Conservation (phyloP, 2,329 filamentous ascomycete genomes). For the Penicillium sp. region DNA sequence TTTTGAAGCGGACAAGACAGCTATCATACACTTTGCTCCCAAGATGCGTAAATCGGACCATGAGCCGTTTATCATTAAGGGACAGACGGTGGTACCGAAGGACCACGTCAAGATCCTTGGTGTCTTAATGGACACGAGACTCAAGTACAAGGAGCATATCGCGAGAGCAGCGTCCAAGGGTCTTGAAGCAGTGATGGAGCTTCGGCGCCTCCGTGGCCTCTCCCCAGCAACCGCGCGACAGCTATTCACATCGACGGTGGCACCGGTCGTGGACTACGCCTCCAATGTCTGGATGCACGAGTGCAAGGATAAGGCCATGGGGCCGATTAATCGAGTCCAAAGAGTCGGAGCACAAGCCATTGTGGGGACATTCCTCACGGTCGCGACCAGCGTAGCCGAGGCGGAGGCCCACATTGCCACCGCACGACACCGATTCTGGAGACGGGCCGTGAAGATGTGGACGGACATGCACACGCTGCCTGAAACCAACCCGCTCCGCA, state of each 20-base stretch:
- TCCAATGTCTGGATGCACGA: conserved; percentile 23
- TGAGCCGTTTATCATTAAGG: conserved; percentile 20
- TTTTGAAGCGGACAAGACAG: conserved; percentile 37
- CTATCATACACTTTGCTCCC: conserved; percentile 35
- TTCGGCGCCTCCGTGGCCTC: conserved; percentile 13
- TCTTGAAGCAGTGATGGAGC: conserved; percentile 21
- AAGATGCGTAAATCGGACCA: conserved; percentile 21
- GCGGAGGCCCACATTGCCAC: no score
- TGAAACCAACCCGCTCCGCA: no score
- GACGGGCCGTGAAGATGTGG: no score
- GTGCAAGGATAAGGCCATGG: no score
- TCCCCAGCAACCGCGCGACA: conserved; percentile 20
- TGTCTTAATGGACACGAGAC: conserved; percentile 27
- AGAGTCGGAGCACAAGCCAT: no score
- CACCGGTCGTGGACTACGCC: conserved; percentile 28
- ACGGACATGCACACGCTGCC: no score
- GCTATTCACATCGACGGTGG: conserved; percentile 26
- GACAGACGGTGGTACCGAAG: conserved; percentile 16
- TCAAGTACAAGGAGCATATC: conserved; percentile 28
- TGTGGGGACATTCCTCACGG: no score
- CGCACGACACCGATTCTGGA: no score
- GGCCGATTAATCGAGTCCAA: no score
- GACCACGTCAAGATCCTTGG: conserved; percentile 23
- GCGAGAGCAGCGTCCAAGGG: conserved; percentile 25
- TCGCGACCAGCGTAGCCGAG: no score